phyloP scores from a whole-genome alignment of 768 basidiomycete species.

The Pleurotus tuber-regium region DNA sequence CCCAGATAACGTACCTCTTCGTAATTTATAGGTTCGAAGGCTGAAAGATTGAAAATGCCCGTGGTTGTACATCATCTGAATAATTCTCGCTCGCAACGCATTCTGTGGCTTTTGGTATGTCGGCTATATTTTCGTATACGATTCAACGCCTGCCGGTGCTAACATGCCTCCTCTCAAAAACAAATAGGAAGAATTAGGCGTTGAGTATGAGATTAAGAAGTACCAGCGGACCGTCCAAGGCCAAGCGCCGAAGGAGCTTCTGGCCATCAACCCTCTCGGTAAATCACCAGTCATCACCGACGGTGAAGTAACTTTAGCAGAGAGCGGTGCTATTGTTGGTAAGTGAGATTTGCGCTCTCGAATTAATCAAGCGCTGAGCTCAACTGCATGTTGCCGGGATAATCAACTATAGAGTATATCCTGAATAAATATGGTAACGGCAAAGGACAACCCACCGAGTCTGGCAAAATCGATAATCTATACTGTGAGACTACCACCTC shows the following conservation, averaged over 20 bases:
- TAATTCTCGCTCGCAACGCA: conserved; percentile 46
- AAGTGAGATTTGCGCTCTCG: background rate
- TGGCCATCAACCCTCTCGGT: conserved; percentile 39
- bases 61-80: conserved; percentile 42
- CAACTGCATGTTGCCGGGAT: background rate
- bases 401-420: conserved; percentile 33
- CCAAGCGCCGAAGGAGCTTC: conserved; percentile 36
- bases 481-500: conserved; percentile 28
- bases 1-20: too few relatives aligned
- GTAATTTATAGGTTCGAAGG: background rate
- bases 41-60: background rate
- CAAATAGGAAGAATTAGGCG: conserved; percentile 49
- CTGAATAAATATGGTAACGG: conserved; percentile 37
- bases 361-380: too few relatives aligned
- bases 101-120: conserved; percentile 43
- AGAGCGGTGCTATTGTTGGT: conserved; percentile 44
- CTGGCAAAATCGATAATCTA: conserved; percentile 32
- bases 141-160: background rate
- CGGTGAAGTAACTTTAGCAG: conserved; percentile 36
- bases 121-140: background rate
- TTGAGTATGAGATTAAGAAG: conserved; percentile 41
- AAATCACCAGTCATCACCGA: conserved; percentile 47
- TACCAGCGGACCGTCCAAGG: conserved; percentile 30
- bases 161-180: too few relatives aligned
- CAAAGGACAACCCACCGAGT: conserved; percentile 22